These are phyloP conservation scores for Manihot esculenta DNA, from an alignment of 441 rosid species.

Conservation along the genomic window DNA sequence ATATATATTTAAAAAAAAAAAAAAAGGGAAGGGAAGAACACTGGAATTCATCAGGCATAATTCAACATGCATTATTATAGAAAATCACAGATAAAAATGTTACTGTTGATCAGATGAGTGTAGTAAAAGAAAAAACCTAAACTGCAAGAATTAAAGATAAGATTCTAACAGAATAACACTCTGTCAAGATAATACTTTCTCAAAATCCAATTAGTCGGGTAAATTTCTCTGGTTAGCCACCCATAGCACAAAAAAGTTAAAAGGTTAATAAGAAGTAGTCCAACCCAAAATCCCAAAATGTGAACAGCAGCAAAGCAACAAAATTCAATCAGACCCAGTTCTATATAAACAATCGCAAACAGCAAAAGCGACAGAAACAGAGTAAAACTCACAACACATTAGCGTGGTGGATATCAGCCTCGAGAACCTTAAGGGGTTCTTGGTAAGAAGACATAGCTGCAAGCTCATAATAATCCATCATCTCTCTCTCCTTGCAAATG, in stretches of 20 bases:
- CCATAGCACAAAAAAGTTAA: neutral
- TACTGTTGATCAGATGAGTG: neutral
- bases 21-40: too few relatives aligned
- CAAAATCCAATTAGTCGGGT: neutral
- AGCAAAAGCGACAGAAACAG: neutral
- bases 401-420: constrained; percentile 62
- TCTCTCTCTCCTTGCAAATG: neutral
- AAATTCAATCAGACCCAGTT: constrained; percentile 2
- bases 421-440: constrained; percentile 45
- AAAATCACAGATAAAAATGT: neutral
- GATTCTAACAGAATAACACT: neutral
- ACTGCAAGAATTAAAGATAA: neutral
- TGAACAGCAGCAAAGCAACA: constrained; percentile 8
- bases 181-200: neutral
- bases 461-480: constrained; percentile 43
- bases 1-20: neutral
- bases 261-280: neutral
- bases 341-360: neutral
- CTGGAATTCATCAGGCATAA: neutral
- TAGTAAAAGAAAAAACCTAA: neutral
- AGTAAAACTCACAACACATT: constrained; percentile 47
- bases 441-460: constrained; percentile 40
- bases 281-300: constrained; percentile 5
- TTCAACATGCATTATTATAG: neutral
- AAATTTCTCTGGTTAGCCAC: neutral